Evolutionary conservation across 1,139 yeast genomes (phyloP).

Genomic region (Fermentozyma sake): DNA sequence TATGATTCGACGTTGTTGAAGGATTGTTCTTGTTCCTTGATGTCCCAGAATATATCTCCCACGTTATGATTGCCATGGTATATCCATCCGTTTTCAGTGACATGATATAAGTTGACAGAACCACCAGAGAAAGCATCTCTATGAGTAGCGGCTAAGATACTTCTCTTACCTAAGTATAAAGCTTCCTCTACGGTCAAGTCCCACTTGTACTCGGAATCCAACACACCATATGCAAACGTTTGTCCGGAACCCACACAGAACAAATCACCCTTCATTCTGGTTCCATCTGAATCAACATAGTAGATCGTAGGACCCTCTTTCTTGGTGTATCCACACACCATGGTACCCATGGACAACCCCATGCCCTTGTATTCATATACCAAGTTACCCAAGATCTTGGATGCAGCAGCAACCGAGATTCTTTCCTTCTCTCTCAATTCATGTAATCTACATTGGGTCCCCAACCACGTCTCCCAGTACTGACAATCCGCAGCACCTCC

Average conservation of each 20-base stretch:
- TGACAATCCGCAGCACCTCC: constrained; percentile 99
- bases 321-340: constrained; percentile 96
- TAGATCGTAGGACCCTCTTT: constrained; percentile 94
- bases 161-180: constrained; percentile 87
- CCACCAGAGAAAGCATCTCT: constrained; percentile 99
- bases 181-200: constrained; percentile 91
- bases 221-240: constrained; percentile 98
- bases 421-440: constrained; percentile 93
- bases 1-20: constrained; percentile 90
- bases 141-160: constrained; percentile 95
- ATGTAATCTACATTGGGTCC: constrained; percentile 92
- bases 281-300: constrained; percentile 97
- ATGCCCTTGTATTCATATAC: constrained; percentile 94
- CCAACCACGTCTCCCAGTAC: constrained; percentile 99
- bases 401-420: constrained; percentile 94
- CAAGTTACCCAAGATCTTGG: constrained; percentile 85
- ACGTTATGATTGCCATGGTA: constrained; percentile 95
- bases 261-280: constrained; percentile 88
- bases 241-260: constrained; percentile 99
- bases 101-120: constrained; percentile 86
- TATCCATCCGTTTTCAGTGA: constrained; percentile 90
- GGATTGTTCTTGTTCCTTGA: constrained; percentile 82
- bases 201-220: constrained; percentile 89
- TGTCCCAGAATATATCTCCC: constrained; percentile 88
- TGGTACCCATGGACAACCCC: constrained; percentile 99